Base-by-base conservation (phyloP, 2,329 filamentous ascomycete species). In the Colletotrichum eleusines region DNA sequence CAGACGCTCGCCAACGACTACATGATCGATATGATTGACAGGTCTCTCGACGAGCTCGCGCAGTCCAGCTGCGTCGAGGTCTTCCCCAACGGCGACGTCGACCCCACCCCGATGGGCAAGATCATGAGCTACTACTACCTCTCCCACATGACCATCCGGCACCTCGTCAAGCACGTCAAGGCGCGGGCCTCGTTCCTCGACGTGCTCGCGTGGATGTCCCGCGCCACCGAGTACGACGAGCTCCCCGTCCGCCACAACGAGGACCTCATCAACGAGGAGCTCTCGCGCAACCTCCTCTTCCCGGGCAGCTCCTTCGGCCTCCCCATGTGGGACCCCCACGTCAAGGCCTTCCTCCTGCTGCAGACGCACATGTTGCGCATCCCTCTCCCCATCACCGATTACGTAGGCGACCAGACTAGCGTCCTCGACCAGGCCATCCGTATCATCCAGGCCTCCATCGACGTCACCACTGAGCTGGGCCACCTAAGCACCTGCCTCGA, bases 121-220 rank as follows among this genome's bases (percentile, higher is more conserved):
- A 98, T 99, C 78, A 98, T 98, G 94, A 97, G 93, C 80, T 99
- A 98, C 86, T 99, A 99, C 86, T 99, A 99, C 78, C 90, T 96
- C 58, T 97, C 95, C 0, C 96, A 99, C 83, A 93, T 93, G 81
- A 99, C 96, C 0, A 94, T 99, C 76, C 93, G 96, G 1, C 91
- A 94, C 76, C 88, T 99, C 8, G 89, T 93, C 73, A 87, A 89
- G 57, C 88, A 95, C 74, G 93, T 92, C 31, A 95, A 93, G 76
- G 88, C 90, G 0, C 84, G 90, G 23, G 94, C 93, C 1, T 89
- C 87, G 1, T 97, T 99, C 78, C 87, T 91, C 14, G 93, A 98
- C 74, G 94, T 91, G 0, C 85, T 99, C 1, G 90, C 91, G 5
- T 98, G 95, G 95, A 96, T 99, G 90, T 95, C 92, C 73, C 90